Evolutionary conservation across 1,139 yeast genomes (phyloP).

Genomic region (Candida glucosophila): DNA sequence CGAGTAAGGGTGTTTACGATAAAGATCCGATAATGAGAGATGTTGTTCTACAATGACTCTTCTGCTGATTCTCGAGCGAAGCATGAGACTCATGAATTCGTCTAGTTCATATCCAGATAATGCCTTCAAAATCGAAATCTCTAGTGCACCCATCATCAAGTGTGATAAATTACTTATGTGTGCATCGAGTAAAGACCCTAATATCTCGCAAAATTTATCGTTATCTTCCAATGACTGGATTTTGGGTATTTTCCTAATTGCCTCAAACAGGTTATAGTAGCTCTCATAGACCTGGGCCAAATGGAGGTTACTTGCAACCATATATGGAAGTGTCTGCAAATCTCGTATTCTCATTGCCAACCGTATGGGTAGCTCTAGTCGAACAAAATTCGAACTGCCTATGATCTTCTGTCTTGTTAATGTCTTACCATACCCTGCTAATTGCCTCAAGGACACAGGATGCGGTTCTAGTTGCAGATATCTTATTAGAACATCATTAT

Average conservation of each 20-base stretch:
- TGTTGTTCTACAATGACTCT: constrained; percentile 90
- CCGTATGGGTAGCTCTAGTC: constrained; percentile 76
- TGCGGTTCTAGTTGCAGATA: constrained; percentile 66
- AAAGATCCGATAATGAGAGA: constrained; percentile 63
- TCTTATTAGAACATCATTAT: constrained; percentile 62
- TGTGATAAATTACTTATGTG: constrained; percentile 79
- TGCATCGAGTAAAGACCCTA: constrained; percentile 60
- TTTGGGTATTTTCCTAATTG: constrained; percentile 63
- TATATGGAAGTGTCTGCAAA: constrained; percentile 75
- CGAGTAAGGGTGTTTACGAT: constrained; percentile 33
- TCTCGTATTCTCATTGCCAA: constrained; percentile 74
- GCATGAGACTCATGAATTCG: constrained; percentile 61
- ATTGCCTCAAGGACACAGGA: constrained; percentile 79
- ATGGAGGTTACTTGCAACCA: constrained; percentile 78
- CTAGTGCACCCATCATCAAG: constrained; percentile 87
- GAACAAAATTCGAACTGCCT: constrained; percentile 78
- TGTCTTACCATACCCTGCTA: constrained; percentile 82
- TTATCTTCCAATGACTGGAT: constrained; percentile 68
- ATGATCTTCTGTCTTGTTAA: constrained; percentile 73
- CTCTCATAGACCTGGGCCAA: constrained; percentile 82
- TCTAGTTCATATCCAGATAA: constrained; percentile 62
- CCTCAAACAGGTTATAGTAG: constrained; percentile 79
- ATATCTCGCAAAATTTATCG: constrained; percentile 55
- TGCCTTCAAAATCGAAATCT: constrained; percentile 57
- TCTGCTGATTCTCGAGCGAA: constrained; percentile 81